Evolutionary conservation across 1,284 basidiomycete species (phyloP), one percentile per base, ranked within the genome.

Genomic region (Amylostereum areolatum): DNA sequence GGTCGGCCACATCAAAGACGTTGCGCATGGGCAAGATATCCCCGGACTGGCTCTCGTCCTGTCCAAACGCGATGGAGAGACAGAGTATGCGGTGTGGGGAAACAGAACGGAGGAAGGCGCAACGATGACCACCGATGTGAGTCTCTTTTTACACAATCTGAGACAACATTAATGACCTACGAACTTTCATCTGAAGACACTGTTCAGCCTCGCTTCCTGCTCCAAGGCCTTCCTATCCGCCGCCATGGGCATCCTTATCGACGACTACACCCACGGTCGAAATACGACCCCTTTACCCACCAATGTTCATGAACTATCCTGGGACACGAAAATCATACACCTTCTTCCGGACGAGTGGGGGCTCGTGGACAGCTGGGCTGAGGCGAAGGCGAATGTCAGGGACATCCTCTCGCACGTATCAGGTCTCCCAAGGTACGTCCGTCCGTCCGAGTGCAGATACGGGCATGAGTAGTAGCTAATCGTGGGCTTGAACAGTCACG

Each of bases 181-280:
- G 41, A 55, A 55, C 56, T 55, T 9, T 1, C 8, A 9, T 34
- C 4, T 29, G 9, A 48, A 74, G 73, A 65, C 70, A 0, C 55
- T 69, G 27, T 73, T 74, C 53, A 59, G 55, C 2, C 66, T 77
- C 37, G 74, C 64, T 1, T 75, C 73, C 11, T 73, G 70, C 55
- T 72, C 72, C 1, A 77, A 76, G 52, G 65, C 73, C 0, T 75
- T 76, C 56, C 64, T 70, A 0, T 61, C 65, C 0, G 55, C 67
- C 2, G 59, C 70, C 0, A 39, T 74, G 3, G 72, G 71, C 0
- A 58, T 73, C 11, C 56, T 71, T 11, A 62, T 73, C 6, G 57
- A 66, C 31, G 62, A 66, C 39, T 64, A 55, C 37, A 57, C 55
- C 1, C 41, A 58, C 27, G 60, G 60, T 5, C 52, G 54, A 12